A percentile compares a stretch with the other conserved stretches of the same genome.
These are phyloP conservation scores for Xylaria sp. DNA, from an alignment of 2,329 filamentous ascomycete species.

Conservation along the genomic window DNA sequence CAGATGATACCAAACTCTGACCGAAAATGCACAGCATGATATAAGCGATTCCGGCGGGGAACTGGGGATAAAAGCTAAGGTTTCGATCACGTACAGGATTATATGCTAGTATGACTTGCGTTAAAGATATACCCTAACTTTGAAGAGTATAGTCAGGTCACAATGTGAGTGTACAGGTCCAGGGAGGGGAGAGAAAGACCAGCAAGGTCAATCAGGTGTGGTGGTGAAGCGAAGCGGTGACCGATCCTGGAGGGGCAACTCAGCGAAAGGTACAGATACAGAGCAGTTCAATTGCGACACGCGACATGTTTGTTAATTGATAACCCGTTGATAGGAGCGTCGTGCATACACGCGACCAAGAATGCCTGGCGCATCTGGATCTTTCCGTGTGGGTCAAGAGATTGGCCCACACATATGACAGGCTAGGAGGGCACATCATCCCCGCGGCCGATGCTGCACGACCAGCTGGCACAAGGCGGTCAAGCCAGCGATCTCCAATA, in stretches of 20 bases:
- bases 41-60: slow-evolving; percentile 19
- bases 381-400: slow-evolving; percentile 40
- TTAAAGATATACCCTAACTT: slow-evolving; percentile 28
- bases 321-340: slow-evolving; percentile 29
- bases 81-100: slow-evolving; percentile 29
- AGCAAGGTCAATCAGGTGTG: slow-evolving; percentile 26
- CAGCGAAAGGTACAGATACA: slow-evolving; percentile 14
- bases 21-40: slow-evolving; percentile 18
- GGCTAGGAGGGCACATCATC: slow-evolving; percentile 31
- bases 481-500: slow-evolving; percentile 34
- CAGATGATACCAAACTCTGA: slow-evolving; percentile 14
- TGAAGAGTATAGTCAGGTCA: slow-evolving; percentile 23
- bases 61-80: background rate
- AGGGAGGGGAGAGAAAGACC: slow-evolving; percentile 15
- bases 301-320: slow-evolving; percentile 21
- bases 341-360: slow-evolving; percentile 35
- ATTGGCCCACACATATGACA: slow-evolving; percentile 30
- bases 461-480: slow-evolving; percentile 41
- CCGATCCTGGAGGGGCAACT: slow-evolving; percentile 21
- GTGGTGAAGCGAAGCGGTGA: slow-evolving; percentile 37
- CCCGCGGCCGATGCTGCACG: slow-evolving; percentile 39
- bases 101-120: slow-evolving; percentile 38
- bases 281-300: slow-evolving; percentile 13
- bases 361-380: slow-evolving; percentile 35
- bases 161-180: slow-evolving; percentile 7